Evolutionary conservation across 352 stramenopile genomes (phyloP).

Genomic region (Poterioochromonas sp.): DNA sequence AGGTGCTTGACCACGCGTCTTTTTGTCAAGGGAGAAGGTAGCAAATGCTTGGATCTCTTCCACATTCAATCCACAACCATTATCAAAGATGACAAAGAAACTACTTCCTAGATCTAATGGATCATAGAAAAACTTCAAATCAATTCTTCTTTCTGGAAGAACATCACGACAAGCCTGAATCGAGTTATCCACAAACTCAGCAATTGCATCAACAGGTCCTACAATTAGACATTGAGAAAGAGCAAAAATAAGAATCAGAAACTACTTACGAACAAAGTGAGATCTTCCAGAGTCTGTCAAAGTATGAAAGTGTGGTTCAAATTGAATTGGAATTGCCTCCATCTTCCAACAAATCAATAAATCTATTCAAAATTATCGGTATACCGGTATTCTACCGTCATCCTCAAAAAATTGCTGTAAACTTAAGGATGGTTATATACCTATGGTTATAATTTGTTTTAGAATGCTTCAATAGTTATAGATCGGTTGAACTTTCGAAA

Average conservation of each 20-base stretch:
- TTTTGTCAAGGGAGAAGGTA: not conserved
- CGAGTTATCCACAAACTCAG: conserved; percentile 34
- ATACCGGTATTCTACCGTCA: too few species aligned
- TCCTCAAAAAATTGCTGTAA: too few species aligned
- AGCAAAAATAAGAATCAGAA: not conserved
- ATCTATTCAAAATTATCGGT: too few species aligned
- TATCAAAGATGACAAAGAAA: conserved; percentile 6
- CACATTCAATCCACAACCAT: conserved; percentile 28
- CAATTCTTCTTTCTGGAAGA: not conserved
- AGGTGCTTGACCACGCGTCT: not conserved
- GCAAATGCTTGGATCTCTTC: conserved; percentile 20
- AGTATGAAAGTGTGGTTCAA: not conserved
- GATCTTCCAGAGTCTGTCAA: not conserved
- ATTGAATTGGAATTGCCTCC: too few species aligned
- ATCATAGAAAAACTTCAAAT: too few species aligned
- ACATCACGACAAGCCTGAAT: conserved; percentile 6
- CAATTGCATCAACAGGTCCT: conserved; percentile 19
- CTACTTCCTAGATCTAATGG: not conserved
- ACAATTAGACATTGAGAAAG: too few species aligned
- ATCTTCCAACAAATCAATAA: too few species aligned
- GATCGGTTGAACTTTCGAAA: too few species aligned
- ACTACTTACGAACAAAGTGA: not conserved
- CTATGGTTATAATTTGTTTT: too few species aligned
- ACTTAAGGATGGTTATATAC: too few species aligned
- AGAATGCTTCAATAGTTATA: too few species aligned